Percentiles rank a stretch among this genome's conserved stretches.
phyloP scores from a whole-genome alignment of 1,284 basidiomycete genomes.

The Tilletia horrida region DNA sequence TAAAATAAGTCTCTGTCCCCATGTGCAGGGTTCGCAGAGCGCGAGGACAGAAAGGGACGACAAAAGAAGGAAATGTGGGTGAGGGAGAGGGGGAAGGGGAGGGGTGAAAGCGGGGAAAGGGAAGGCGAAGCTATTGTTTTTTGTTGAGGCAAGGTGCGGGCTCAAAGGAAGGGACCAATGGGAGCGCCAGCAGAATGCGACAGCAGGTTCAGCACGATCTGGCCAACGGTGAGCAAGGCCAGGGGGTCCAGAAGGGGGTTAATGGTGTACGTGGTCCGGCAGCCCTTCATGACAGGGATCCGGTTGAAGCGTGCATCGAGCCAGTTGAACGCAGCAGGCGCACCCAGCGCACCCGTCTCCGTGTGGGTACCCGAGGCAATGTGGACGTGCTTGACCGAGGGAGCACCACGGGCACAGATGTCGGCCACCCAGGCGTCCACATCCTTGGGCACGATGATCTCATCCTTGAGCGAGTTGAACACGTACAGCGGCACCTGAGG shows the following conservation, averaged over 20 bases:
- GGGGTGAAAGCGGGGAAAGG: too few relatives aligned
- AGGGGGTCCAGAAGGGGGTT: constrained; percentile 9
- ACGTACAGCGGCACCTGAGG: constrained; percentile 15
- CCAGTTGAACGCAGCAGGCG: constrained; percentile 20
- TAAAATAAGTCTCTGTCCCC: too few relatives aligned
- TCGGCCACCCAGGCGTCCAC: constrained; percentile 18
- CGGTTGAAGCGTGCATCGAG: constrained; percentile 18
- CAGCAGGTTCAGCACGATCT: constrained; percentile 5
- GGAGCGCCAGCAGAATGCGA: not conserved
- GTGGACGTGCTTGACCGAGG: constrained; percentile 16
- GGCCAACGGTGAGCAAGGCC: not conserved
- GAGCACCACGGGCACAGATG: constrained; percentile 5
- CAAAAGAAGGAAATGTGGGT: too few relatives aligned
- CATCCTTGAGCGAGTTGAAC: constrained; percentile 18
- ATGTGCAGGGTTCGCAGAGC: too few relatives aligned
- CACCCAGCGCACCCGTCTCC: constrained; percentile 2
- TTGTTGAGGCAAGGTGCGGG: too few relatives aligned
- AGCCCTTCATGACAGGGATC: constrained; percentile 17
- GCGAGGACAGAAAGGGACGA: too few relatives aligned
- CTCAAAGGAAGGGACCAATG: not conserved
- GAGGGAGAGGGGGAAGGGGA: too few relatives aligned
- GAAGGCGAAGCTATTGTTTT: too few relatives aligned
- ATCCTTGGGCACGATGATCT: constrained; percentile 20
- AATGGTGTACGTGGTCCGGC: constrained; percentile 3
- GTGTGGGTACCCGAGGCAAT: constrained; percentile 14